A percentile compares a stretch with the other conserved stretches of the same genome.
These are phyloP conservation scores for Dendrobium officinale DNA, from an alignment of 106 monocot species.

Conservation along the genomic window DNA sequence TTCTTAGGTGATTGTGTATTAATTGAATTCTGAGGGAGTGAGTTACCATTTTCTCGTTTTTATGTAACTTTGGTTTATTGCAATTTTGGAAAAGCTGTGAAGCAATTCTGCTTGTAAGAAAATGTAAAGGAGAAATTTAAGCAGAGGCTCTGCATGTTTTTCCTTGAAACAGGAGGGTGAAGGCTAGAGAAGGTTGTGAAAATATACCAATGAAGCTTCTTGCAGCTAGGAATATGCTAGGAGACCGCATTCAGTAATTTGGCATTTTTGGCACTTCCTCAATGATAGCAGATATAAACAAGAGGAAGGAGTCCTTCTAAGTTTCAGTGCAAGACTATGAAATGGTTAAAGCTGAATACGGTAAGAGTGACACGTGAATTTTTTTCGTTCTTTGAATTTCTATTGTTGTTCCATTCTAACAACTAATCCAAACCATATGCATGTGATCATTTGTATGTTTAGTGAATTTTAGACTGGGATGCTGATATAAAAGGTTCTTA, in stretches of 20 bases:
- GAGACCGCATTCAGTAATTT: not conserved
- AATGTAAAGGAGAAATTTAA: slow-evolving; percentile 2
- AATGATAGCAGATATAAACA: slow-evolving; percentile 1
- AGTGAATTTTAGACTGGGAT: not conserved
- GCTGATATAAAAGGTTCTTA: not conserved
- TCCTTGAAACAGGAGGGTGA: slow-evolving; percentile 2
- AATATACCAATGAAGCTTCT: not conserved
- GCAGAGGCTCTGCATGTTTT: slow-evolving; percentile 2
- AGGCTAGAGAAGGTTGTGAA: not conserved
- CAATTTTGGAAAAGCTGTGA: not conserved
- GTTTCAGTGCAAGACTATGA: not conserved
- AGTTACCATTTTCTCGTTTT: not conserved
- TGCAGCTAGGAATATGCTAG: not conserved
- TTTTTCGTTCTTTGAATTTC: not conserved
- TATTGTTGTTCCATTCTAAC: not conserved
- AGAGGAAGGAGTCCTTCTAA: not conserved
- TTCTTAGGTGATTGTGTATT: not conserved
- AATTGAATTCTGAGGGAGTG: not conserved
- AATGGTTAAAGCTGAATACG: not conserved
- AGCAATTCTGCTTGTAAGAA: slow-evolving; percentile 2
- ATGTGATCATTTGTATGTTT: not conserved
- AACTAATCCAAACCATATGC: not conserved
- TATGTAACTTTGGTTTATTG: not conserved
- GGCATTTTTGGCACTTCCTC: not conserved
- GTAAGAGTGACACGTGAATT: not conserved